Evolutionary conservation across 495 filamentous ascomycete species (phyloP).

Genomic region (Penicillium pancosmium): DNA sequence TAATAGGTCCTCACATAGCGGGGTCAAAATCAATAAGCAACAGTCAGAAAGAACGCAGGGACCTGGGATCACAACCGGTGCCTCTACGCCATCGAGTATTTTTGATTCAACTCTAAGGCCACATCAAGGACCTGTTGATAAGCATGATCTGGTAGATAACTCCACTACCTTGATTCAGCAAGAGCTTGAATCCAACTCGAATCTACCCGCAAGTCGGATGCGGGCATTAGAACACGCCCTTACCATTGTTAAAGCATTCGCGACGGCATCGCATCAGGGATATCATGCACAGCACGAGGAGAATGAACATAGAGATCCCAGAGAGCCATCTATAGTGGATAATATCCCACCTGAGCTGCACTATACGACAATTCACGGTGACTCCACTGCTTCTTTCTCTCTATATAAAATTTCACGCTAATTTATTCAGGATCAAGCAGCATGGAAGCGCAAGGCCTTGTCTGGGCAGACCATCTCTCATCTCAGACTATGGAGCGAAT

Average conservation of each 20-base stretch:
- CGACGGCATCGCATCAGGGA: not conserved
- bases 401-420: not conserved
- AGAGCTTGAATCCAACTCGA: not conserved
- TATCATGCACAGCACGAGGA: not conserved
- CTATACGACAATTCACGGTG: not conserved
- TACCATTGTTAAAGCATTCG: constrained; percentile 2
- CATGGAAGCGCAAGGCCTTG: not conserved
- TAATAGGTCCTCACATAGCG: not conserved
- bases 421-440: not conserved
- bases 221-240: not conserved
- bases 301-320: not conserved
- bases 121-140: not conserved
- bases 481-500: constrained; percentile 1
- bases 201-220: not conserved
- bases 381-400: not conserved
- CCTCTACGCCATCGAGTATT: not conserved
- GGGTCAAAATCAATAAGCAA: not conserved
- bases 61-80: not conserved
- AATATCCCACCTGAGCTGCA: not conserved
- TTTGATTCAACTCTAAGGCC: not conserved
- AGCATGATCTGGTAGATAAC: not conserved
- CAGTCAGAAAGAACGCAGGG: not conserved
- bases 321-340: not conserved
- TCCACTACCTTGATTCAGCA: not conserved
- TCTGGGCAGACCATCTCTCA: not conserved